Percentiles rank a stretch among this genome's conserved stretches.
These are phyloP conservation scores for Vanderwaltozyma polyspora DNA, from an alignment of 805 yeast species.

Conservation along the genomic window DNA sequence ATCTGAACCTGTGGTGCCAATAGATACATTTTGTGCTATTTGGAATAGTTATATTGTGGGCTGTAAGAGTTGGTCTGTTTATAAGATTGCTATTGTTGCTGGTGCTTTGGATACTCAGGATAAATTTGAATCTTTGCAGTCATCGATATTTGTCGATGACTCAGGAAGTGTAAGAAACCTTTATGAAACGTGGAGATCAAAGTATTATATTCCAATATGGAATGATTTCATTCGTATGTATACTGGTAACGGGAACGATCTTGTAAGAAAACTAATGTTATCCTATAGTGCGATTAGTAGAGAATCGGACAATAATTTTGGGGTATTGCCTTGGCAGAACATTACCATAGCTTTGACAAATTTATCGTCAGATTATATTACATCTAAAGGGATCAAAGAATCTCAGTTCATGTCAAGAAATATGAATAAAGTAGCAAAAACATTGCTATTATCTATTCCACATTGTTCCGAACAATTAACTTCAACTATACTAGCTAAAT, in stretches of 20 bases:
- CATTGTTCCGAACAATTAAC: constrained; percentile 2
- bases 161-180: constrained; percentile 7
- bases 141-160: constrained; percentile 15
- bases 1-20: constrained; percentile 20
- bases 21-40: constrained; percentile 13
- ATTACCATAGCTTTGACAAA: constrained; percentile 8
- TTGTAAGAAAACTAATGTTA: background rate
- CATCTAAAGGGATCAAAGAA: background rate
- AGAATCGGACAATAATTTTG: constrained; percentile 1
- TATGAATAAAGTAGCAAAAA: constrained; percentile 15
- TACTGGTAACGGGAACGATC: background rate
- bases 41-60: constrained; percentile 13
- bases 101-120: constrained; percentile 16
- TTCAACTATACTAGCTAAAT: constrained; percentile 3
- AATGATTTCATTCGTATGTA: background rate
- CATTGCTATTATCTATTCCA: constrained; percentile 10
- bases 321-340: constrained; percentile 9
- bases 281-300: constrained; percentile 9
- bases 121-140: constrained; percentile 12
- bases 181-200: constrained; percentile 15
- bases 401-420: constrained; percentile 4
- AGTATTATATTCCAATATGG: constrained; percentile 18
- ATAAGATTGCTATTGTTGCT: constrained; percentile 14
- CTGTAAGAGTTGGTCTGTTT: constrained; percentile 14
- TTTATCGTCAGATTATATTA: background rate